These are phyloP conservation scores for Candida mattraensis DNA, from an alignment of 805 yeast genomes.

Conservation along the genomic window DNA sequence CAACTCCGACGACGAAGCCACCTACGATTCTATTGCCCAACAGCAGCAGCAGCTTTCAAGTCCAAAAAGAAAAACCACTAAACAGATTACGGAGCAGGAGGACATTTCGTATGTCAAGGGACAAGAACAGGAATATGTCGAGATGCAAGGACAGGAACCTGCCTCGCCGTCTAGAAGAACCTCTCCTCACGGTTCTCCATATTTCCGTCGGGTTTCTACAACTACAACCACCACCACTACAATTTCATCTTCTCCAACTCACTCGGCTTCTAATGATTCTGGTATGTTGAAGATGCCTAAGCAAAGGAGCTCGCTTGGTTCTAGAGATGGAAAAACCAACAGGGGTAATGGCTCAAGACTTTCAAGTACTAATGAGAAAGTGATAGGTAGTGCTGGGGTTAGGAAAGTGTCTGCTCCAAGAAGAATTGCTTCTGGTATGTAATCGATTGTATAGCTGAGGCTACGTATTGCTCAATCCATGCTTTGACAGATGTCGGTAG, in stretches of 20 bases:
- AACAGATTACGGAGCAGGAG: constrained; percentile 22
- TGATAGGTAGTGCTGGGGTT: constrained; percentile 37
- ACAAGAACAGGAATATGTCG: constrained; percentile 17
- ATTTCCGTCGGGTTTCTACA: constrained; percentile 45
- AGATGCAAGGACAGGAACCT: constrained; percentile 17
- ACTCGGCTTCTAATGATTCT: constrained; percentile 16
- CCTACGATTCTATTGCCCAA: constrained; percentile 23
- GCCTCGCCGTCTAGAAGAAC: constrained; percentile 20
- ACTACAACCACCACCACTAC: constrained; percentile 51
- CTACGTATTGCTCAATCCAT: no score
- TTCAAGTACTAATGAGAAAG: constrained; percentile 29
- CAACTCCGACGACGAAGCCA: constrained; percentile 38
- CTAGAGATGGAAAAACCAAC: constrained; percentile 18
- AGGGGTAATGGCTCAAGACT: constrained; percentile 25
- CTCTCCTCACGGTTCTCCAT: constrained; percentile 34
- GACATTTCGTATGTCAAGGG: constrained; percentile 32
- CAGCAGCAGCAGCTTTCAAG: constrained; percentile 25
- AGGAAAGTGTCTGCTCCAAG: constrained; percentile 35
- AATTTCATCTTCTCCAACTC: constrained; percentile 32
- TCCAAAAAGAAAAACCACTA: constrained; percentile 22
- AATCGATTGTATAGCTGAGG: background rate
- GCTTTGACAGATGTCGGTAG: no score
- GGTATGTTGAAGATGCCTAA: constrained; percentile 27
- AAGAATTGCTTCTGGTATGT: constrained; percentile 25
- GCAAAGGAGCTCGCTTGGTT: constrained; percentile 27